Conservation (phyloP, 2,329 filamentous ascomycete species). For the Aspergillus arachidicola region DNA sequence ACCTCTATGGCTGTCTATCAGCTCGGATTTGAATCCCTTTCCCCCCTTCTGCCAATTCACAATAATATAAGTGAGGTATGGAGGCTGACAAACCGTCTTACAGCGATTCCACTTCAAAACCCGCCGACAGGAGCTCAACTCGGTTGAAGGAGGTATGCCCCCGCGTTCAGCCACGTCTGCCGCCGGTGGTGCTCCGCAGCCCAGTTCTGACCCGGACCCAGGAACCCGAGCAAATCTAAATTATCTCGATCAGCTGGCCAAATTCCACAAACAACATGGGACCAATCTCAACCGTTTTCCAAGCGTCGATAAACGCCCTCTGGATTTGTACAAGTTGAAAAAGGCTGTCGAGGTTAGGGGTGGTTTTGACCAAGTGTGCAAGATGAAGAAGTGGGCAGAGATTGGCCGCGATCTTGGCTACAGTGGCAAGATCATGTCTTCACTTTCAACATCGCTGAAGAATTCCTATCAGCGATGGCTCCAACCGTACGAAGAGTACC, state of each 20-base stretch:
- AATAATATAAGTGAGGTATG: not conserved
- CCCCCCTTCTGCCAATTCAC: not conserved
- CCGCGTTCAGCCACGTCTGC: slow-evolving; percentile 31
- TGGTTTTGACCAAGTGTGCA: slow-evolving; percentile 95
- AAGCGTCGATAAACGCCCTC: slow-evolving; percentile 94
- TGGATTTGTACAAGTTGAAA: slow-evolving; percentile 93
- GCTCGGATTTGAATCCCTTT: not conserved
- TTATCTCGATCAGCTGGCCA: slow-evolving; percentile 90
- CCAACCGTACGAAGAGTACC: slow-evolving; percentile 93
- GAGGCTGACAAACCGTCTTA: slow-evolving; percentile 31
- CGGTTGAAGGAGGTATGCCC: slow-evolving; percentile 86
- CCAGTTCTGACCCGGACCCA: slow-evolving; percentile 50
- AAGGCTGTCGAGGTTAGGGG: slow-evolving; percentile 94
- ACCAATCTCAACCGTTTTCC: slow-evolving; percentile 92
- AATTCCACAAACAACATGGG: slow-evolving; percentile 96
- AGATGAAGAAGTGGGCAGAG: slow-evolving; percentile 98
- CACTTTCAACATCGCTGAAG: slow-evolving; percentile 93
- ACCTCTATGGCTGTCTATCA: not conserved
- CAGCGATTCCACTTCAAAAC: slow-evolving; percentile 97
- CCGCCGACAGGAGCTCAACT: slow-evolving; percentile 93
- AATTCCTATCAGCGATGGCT: slow-evolving; percentile 98
- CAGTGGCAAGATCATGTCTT: slow-evolving; percentile 99
- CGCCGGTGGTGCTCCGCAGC: slow-evolving; percentile 33
- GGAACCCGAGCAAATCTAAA: slow-evolving; percentile 93
- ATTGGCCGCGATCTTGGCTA: slow-evolving; percentile 96